A percentile compares a stretch with the other conserved stretches of the same genome.
These are phyloP conservation scores for Aaosphaeria arxii DNA, from an alignment of 2,329 filamentous ascomycete genomes.

Conservation along the genomic window DNA sequence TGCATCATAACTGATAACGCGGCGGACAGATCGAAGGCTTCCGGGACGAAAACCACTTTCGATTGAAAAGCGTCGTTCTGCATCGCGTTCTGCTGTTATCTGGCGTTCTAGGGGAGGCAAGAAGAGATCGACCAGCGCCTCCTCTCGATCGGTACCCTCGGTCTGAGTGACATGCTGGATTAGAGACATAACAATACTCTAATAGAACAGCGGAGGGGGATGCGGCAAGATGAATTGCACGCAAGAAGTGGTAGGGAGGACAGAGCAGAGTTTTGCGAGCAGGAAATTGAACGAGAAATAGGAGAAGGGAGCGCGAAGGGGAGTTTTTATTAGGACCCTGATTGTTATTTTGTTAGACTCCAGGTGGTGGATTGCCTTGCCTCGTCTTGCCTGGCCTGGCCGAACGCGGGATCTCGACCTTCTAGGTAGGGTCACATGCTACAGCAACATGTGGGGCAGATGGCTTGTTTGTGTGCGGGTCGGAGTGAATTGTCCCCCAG, in stretches of 20 bases:
- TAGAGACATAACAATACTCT: constrained; percentile 44
- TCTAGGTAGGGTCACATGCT: too few species aligned
- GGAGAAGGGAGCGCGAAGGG: not conserved
- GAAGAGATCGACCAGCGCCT: constrained; percentile 35
- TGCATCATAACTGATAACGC: constrained; percentile 49
- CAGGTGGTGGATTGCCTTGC: too few species aligned
- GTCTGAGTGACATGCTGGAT: constrained; percentile 51
- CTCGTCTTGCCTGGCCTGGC: too few species aligned
- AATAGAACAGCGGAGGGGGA: not conserved
- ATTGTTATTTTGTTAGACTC: too few species aligned
- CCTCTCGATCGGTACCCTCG: constrained; percentile 49
- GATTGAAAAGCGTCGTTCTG: constrained; percentile 28
- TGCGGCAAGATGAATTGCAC: not conserved
- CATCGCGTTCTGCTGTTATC: constrained; percentile 22
- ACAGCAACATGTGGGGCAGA: too few species aligned
- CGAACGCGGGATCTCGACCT: too few species aligned
- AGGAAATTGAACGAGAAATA: not conserved
- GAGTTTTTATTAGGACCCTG: too few species aligned
- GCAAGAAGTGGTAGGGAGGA: not conserved
- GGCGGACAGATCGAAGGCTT: constrained; percentile 31
- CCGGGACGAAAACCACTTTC: constrained; percentile 19
- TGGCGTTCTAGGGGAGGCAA: constrained; percentile 32
- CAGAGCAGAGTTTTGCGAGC: not conserved
- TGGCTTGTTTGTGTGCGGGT: too few species aligned
- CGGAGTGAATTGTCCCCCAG: too few species aligned